phyloP scores from a whole-genome alignment of 2,329 filamentous ascomycete genomes.

The Myriosclerotinia duriaeana region DNA sequence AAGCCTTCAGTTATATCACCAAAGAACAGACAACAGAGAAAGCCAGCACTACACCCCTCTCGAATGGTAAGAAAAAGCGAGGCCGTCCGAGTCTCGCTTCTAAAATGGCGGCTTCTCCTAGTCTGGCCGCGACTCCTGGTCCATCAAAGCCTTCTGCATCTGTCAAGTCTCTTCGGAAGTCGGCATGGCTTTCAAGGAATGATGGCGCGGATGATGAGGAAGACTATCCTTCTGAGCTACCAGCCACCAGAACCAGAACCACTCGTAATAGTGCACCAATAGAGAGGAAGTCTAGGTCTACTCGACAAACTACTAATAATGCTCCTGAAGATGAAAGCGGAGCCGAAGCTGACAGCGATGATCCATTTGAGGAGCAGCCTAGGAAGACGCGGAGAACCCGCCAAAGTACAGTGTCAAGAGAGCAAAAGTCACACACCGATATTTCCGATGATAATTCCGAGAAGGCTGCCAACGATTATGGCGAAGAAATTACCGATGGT shows the following conservation, averaged over 20 bases:
- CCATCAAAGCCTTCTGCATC: slow-evolving; percentile 23
- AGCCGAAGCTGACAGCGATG: slow-evolving; percentile 7
- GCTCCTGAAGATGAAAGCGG: not conserved
- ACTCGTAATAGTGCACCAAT: not conserved
- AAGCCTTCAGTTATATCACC: slow-evolving; percentile 29
- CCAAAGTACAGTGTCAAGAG: not conserved
- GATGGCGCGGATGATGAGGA: slow-evolving; percentile 29
- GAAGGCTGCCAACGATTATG: not conserved
- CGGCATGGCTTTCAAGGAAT: slow-evolving; percentile 36
- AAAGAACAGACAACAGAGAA: slow-evolving; percentile 22
- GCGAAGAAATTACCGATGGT: slow-evolving; percentile 13
- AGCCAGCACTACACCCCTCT: not conserved
- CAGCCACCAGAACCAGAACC: slow-evolving; percentile 8
- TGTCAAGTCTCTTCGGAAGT: slow-evolving; percentile 33
- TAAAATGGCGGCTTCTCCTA: slow-evolving; percentile 2
- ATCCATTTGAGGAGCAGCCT: slow-evolving; percentile 1
- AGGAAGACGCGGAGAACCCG: not conserved
- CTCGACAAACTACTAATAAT: not conserved
- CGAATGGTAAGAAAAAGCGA: slow-evolving; percentile 28
- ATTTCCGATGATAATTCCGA: not conserved
- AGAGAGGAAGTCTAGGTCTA: slow-evolving; percentile 1
- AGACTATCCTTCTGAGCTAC: slow-evolving; percentile 8
- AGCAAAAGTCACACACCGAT: not conserved
- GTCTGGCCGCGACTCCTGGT: not conserved
- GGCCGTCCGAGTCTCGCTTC: slow-evolving; percentile 21